A percentile compares a stretch with the other conserved stretches of the same genome.
Conservation (phyloP, 306 rosid species). For the Acacia confusa region DNA sequence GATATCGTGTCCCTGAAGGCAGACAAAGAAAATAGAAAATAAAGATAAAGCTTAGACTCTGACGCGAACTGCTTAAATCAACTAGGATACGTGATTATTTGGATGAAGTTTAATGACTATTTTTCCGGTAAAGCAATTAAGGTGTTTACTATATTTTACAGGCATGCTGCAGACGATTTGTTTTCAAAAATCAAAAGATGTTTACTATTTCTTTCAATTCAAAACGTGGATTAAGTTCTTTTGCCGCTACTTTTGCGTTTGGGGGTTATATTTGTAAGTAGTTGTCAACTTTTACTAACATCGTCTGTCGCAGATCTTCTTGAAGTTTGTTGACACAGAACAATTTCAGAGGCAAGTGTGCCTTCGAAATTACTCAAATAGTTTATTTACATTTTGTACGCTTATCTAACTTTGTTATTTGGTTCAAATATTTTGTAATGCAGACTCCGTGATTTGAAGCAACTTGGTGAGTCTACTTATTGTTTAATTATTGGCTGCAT, state of each 20-base stretch:
- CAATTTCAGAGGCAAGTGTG: slow-evolving; percentile 58
- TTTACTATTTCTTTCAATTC: background rate
- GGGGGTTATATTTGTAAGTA: slow-evolving; percentile 14
- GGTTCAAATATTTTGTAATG: slow-evolving; percentile 12
- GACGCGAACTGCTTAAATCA: background rate
- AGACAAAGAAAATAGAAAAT: background rate
- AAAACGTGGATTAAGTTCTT: background rate
- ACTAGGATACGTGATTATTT: background rate
- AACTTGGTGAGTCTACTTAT: slow-evolving; percentile 44
- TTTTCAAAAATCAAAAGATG: background rate
- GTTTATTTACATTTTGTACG: background rate
- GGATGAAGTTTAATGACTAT: background rate
- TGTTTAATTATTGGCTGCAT: slow-evolving; percentile 12
- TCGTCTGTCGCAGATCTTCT: slow-evolving; percentile 40
- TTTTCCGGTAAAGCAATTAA: background rate
- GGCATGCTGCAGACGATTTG: background rate
- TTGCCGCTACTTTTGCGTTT: background rate
- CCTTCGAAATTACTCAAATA: slow-evolving; percentile 5
- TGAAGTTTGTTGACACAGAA: slow-evolving; percentile 53
- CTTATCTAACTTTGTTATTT: background rate
- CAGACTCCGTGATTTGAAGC: slow-evolving; percentile 61
- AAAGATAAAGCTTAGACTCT: background rate
- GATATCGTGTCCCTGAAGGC: background rate
- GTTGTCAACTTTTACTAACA: slow-evolving; percentile 14
- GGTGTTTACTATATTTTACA: background rate